These are phyloP conservation scores for Verticillium klebahnii DNA, from an alignment of 2,329 filamentous ascomycete species.

Conservation along the genomic window DNA sequence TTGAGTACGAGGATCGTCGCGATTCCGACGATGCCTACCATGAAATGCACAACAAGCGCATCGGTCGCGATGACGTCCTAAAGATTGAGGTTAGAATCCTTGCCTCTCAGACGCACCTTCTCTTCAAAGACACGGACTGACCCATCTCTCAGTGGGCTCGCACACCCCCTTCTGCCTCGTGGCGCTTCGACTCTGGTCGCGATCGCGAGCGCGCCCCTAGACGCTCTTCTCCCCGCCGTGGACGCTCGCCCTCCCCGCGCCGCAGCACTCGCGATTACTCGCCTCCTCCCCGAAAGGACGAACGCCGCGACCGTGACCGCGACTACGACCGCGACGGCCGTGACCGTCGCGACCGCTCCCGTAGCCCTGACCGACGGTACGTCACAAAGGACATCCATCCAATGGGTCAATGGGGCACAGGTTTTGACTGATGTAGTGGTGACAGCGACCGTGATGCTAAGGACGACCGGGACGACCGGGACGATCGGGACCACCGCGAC, in stretches of 20 bases:
- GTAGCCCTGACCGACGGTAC: conserved; percentile 62
- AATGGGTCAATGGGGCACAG: background rate
- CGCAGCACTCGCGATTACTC: conserved; percentile 76
- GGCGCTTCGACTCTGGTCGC: conserved; percentile 93
- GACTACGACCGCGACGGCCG: conserved; percentile 74
- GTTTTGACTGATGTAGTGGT: conserved; percentile 8
- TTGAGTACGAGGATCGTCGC: conserved; percentile 97
- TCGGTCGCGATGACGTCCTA: conserved; percentile 88
- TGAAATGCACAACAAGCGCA: conserved; percentile 99
- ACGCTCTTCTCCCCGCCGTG: conserved; percentile 61
- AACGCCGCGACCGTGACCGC: conserved; percentile 74
- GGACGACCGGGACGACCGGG: conserved; percentile 67
- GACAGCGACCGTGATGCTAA: conserved; percentile 49
- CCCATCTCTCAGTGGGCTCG: conserved; percentile 76
- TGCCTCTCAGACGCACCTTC: background rate
- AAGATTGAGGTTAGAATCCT: conserved; percentile 81
- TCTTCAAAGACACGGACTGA: no score
- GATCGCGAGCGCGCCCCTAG: conserved; percentile 63
- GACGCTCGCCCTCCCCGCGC: conserved; percentile 74
- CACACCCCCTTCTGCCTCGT: conserved; percentile 94
- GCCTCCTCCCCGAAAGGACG: conserved; percentile 69
- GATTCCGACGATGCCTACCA: conserved; percentile 99
- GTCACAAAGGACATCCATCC: conserved; percentile 4
- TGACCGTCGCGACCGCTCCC: conserved; percentile 70
- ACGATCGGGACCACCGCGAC: conserved; percentile 68